phyloP scores from a whole-genome alignment of 2,329 filamentous ascomycete species.

The Phaeosphaeriaceae sp. region DNA sequence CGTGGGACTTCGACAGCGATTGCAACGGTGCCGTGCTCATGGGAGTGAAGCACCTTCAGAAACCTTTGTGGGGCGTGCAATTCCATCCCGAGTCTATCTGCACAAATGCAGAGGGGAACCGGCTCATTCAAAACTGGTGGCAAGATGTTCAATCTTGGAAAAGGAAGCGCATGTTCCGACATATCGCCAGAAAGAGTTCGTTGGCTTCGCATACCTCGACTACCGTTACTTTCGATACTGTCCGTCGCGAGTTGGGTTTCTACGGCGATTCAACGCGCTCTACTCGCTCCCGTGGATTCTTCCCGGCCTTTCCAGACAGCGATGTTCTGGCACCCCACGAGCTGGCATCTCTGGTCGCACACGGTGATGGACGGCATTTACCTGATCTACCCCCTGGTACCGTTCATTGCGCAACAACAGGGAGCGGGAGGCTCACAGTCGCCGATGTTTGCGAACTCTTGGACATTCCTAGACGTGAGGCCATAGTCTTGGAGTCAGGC shows the following conservation, averaged over 20 bases:
- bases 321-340: slow-evolving; percentile 26
- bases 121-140: slow-evolving; percentile 80
- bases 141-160: slow-evolving; percentile 65
- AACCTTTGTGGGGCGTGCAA: slow-evolving; percentile 86
- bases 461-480: slow-evolving; percentile 42
- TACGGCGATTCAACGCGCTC: slow-evolving; percentile 12
- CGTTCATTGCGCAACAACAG: slow-evolving; percentile 43
- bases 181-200: slow-evolving; percentile 12
- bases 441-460: slow-evolving; percentile 47
- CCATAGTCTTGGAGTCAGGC: slow-evolving; percentile 58
- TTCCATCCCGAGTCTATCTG: slow-evolving; percentile 92
- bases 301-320: slow-evolving; percentile 14
- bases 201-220: slow-evolving; percentile 13
- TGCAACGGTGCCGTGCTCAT: slow-evolving; percentile 71
- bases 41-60: slow-evolving; percentile 71
- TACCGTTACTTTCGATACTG: slow-evolving; percentile 26
- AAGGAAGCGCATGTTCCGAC: slow-evolving; percentile 22
- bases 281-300: slow-evolving; percentile 9
- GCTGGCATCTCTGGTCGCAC: slow-evolving; percentile 35
- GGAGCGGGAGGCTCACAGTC: slow-evolving; percentile 45
- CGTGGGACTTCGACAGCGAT: slow-evolving; percentile 55
- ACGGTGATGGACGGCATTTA: slow-evolving; percentile 31
- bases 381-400: slow-evolving; percentile 33
- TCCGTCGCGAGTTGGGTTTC: slow-evolving; percentile 24
- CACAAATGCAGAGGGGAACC: slow-evolving; percentile 71